These are phyloP conservation scores for Eucalyptus brandiana DNA, from an alignment of 345 rosid species.

Conservation along the genomic window DNA sequence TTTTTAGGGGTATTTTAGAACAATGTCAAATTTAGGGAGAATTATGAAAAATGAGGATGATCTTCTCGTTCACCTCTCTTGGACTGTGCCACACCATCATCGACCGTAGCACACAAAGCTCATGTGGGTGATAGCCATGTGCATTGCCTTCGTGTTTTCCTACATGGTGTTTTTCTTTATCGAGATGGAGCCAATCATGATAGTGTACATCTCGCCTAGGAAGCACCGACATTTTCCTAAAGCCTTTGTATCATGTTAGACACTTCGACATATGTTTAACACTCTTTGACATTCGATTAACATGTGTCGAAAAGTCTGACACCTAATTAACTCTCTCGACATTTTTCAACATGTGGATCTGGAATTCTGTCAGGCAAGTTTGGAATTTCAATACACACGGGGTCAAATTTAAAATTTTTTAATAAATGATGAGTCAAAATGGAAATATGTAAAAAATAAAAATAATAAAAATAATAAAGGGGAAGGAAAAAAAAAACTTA, in stretches of 20 bases:
- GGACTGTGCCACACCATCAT: conserved; percentile 33
- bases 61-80: conserved; percentile 20
- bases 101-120: conserved; percentile 26
- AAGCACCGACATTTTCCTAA: too few relatives aligned
- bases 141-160: conserved; percentile 11
- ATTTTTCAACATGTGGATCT: rapidly evolving
- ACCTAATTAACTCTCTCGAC: too few relatives aligned
- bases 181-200: neutral
- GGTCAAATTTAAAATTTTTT: too few relatives aligned
- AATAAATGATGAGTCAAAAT: too few relatives aligned
- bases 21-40: neutral
- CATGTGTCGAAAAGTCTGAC: too few relatives aligned
- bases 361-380: rapidly evolving
- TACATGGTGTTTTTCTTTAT: neutral
- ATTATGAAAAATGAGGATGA: conserved; percentile 5
- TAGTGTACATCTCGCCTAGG: neutral
- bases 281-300: too few relatives aligned
- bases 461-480: too few relatives aligned
- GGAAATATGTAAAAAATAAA: too few relatives aligned
- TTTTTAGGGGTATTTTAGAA: neutral
- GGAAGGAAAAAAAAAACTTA: too few relatives aligned
- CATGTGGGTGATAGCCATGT: conserved; percentile 46
- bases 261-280: rapidly evolving
- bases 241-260: rapidly evolving
- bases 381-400: rapidly evolving